phyloP scores from a whole-genome alignment of 495 filamentous ascomycete species.

The Pseudomonodictys pantanalensis region DNA sequence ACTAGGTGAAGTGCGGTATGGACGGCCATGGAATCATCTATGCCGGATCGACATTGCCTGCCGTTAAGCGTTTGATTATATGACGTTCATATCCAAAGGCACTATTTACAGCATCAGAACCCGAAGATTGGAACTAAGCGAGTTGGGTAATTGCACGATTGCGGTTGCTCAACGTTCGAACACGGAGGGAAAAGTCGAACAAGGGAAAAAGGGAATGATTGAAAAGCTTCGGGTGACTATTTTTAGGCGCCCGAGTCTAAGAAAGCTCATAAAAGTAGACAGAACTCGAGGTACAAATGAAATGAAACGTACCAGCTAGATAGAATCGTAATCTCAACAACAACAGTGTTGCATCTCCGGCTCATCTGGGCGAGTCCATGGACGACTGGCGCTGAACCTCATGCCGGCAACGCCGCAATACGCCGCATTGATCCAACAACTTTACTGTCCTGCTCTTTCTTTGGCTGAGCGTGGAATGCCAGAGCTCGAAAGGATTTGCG shows the following conservation, averaged over 20 bases:
- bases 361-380: not conserved
- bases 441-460: not conserved
- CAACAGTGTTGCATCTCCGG: constrained; percentile 14
- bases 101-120: constrained; percentile 22
- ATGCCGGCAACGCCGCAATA: not conserved
- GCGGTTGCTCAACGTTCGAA: no score
- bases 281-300: not conserved
- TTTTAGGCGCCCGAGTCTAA: constrained; percentile 2
- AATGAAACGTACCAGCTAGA: not conserved
- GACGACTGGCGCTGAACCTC: constrained; percentile 1
- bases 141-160: constrained; percentile 1
- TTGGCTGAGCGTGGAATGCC: not conserved
- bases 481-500: constrained; percentile 5
- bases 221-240: not conserved
- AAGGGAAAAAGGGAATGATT: constrained; percentile 6
- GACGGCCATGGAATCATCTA: not conserved
- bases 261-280: constrained; percentile 6
- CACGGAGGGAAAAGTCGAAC: not conserved
- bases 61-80: not conserved
- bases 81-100: constrained; percentile 11
- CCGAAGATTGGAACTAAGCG: constrained; percentile 15
- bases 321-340: constrained; percentile 7
- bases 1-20: no score
- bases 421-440: not conserved
- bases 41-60: constrained; percentile 2